Evolutionary conservation across 179 eudicot species (phyloP).

Genomic region (Beta lomatogona): DNA sequence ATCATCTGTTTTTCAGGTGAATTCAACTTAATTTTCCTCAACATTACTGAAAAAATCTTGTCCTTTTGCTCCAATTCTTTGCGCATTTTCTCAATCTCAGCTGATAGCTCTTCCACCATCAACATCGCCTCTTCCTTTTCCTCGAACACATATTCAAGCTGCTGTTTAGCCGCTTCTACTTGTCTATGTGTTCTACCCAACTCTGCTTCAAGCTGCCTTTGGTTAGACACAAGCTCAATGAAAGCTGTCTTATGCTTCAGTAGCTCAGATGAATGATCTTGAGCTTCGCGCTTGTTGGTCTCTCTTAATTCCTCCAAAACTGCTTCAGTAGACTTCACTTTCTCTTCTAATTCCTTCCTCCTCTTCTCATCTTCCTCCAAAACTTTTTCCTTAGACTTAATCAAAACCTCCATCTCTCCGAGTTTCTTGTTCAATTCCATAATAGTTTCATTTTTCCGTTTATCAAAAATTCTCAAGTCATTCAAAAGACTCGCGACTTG

Average conservation of each 20-base stretch:
- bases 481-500: slow-evolving; percentile 62
- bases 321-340: slow-evolving; percentile 41
- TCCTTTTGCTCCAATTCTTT: slow-evolving; percentile 81
- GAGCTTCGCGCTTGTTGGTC: slow-evolving; percentile 48
- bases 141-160: slow-evolving; percentile 57
- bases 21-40: slow-evolving; percentile 73
- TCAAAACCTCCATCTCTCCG: slow-evolving; percentile 44
- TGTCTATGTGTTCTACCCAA: slow-evolving; percentile 72
- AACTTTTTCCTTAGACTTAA: slow-evolving; percentile 54
- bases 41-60: slow-evolving; percentile 71
- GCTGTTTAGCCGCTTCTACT: slow-evolving; percentile 66
- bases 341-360: slow-evolving; percentile 58
- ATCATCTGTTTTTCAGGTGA: slow-evolving; percentile 59
- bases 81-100: slow-evolving; percentile 57
- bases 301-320: slow-evolving; percentile 64
- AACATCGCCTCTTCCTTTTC: slow-evolving; percentile 73
- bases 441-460: slow-evolving; percentile 43
- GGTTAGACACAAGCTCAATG: slow-evolving; percentile 87
- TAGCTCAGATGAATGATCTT: slow-evolving; percentile 58
- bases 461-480: slow-evolving; percentile 55
- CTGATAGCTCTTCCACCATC: slow-evolving; percentile 59
- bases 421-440: slow-evolving; percentile 54
- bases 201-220: slow-evolving; percentile 89
- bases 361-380: slow-evolving; percentile 57
- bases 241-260: slow-evolving; percentile 82